Conservation (phyloP, 169 alveolate species). For the Hammondia hammondi region DNA sequence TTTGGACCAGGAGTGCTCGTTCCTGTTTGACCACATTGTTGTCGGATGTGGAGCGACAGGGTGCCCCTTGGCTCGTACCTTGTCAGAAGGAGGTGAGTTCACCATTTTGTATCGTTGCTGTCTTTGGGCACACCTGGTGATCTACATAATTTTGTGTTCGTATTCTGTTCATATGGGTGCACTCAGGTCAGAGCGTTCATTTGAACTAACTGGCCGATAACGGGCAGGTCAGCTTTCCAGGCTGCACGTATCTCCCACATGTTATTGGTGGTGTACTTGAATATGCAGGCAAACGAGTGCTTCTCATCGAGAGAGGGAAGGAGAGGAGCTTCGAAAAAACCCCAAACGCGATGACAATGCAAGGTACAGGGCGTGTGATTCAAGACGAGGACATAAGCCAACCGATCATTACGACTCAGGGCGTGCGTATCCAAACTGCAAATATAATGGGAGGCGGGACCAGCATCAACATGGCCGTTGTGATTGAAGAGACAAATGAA, state of each 20-base stretch:
- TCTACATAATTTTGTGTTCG: too few species aligned
- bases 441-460: constrained; percentile 79
- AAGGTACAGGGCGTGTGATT: constrained; percentile 75
- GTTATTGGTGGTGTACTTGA: not conserved
- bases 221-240: not conserved
- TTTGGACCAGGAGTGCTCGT: not conserved
- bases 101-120: not conserved
- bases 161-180: not conserved
- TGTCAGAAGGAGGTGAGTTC: constrained; percentile 71
- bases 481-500: constrained; percentile 70
- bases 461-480: constrained; percentile 74
- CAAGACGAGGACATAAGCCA: constrained; percentile 73
- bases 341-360: constrained; percentile 43
- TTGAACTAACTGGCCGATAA: not conserved
- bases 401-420: constrained; percentile 73
- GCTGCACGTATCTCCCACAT: not conserved
- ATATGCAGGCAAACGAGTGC: constrained; percentile 52
- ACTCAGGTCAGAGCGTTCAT: not conserved
- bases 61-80: constrained; percentile 78
- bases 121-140: too few species aligned
- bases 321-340: constrained; percentile 56
- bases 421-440: constrained; percentile 76
- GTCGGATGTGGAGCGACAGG: constrained; percentile 81
- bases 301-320: constrained; percentile 76
- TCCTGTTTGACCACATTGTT: constrained; percentile 73